Evolutionary conservation across 306 rosid species (phyloP).

Genomic region (Prunus armeniaca): DNA sequence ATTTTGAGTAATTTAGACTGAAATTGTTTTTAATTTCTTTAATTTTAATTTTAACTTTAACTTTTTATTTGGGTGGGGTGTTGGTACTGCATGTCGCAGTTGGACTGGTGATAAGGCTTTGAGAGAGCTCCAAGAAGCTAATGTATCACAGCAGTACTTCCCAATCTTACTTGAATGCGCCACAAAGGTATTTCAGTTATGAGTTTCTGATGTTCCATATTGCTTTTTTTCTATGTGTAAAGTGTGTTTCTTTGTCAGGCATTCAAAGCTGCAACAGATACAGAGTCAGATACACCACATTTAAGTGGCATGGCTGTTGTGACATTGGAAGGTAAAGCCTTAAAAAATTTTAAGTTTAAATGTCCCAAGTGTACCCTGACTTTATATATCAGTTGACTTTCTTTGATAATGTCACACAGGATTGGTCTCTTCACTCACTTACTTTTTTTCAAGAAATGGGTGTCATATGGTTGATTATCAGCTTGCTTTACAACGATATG

Average conservation of each 20-base stretch:
- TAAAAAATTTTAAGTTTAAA: slow-evolving; percentile 14
- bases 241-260: slow-evolving; percentile 52
- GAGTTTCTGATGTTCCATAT: slow-evolving; percentile 16
- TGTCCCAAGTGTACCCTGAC: slow-evolving; percentile 13
- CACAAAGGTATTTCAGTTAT: slow-evolving; percentile 54
- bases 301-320: slow-evolving; percentile 81
- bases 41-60: too few relatives aligned
- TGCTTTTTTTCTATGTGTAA: slow-evolving; percentile 19
- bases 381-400: slow-evolving; percentile 19
- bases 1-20: not conserved
- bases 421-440: slow-evolving; percentile 75
- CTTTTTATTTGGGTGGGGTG: not conserved
- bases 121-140: slow-evolving; percentile 85
- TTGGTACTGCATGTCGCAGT: slow-evolving; percentile 38
- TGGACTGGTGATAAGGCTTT: slow-evolving; percentile 92
- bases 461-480: slow-evolving; percentile 80
- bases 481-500: slow-evolving; percentile 73
- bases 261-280: slow-evolving; percentile 73
- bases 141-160: slow-evolving; percentile 75
- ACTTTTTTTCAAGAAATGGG: slow-evolving; percentile 93
- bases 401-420: slow-evolving; percentile 51
- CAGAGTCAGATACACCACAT: slow-evolving; percentile 52
- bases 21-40: not conserved
- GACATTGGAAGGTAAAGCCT: slow-evolving; percentile 69
- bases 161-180: slow-evolving; percentile 87